phyloP scores from a whole-genome alignment of 768 basidiomycete genomes.

The Suillus bovinus region DNA sequence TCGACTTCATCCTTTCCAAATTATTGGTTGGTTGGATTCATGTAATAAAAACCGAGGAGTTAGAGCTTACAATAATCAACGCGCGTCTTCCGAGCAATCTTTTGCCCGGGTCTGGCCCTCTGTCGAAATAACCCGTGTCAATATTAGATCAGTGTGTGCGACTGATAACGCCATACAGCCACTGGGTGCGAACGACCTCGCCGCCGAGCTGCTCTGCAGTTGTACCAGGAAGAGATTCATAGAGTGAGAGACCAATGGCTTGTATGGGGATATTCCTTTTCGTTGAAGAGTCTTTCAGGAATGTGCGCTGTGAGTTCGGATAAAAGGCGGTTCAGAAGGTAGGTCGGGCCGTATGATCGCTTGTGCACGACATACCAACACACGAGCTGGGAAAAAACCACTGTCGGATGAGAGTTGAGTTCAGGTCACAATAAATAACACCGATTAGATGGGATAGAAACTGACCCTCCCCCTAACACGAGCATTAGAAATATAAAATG shows the following conservation, averaged over 20 bases:
- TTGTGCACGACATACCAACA: constrained; percentile 53
- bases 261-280: constrained; percentile 88
- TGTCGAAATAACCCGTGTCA: constrained; percentile 25
- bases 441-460: constrained; percentile 24
- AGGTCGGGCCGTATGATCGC: constrained; percentile 5
- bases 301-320: constrained; percentile 62
- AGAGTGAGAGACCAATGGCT: constrained; percentile 94
- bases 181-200: constrained; percentile 93
- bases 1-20: constrained; percentile 77
- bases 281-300: constrained; percentile 67
- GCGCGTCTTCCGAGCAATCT: constrained; percentile 77
- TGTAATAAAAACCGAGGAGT: constrained; percentile 14
- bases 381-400: constrained; percentile 95
- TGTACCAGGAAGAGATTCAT: constrained; percentile 83
- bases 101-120: constrained; percentile 66
- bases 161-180: constrained; percentile 64
- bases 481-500: neutral
- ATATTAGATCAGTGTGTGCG: constrained; percentile 8
- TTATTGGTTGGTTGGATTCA: constrained; percentile 12
- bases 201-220: constrained; percentile 72
- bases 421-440: constrained; percentile 15
- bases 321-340: neutral
- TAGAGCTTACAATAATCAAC: constrained; percentile 72
- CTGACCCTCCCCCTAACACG: constrained; percentile 78
- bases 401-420: constrained; percentile 40